Base-by-base conservation (phyloP, 805 yeast genomes). In the Kodamaea kaohsiungensis region DNA sequence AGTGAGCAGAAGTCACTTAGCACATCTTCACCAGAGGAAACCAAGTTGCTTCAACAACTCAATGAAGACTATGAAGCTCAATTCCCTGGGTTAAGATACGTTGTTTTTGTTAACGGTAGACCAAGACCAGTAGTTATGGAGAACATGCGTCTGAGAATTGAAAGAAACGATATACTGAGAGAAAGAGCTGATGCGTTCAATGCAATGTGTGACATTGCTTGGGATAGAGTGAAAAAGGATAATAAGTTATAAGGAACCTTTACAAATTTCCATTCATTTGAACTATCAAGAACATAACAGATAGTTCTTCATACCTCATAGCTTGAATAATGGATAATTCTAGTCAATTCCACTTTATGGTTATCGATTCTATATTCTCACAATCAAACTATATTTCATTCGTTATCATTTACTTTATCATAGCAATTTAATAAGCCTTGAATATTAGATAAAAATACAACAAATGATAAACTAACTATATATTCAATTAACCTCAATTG, bases 131-230 rank as follows among this genome's bases (percentile, higher is more conserved):
- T 69, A 16, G 84, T 91, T 25, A 86, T 90, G 59, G 48, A 50
- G 40, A 54, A 59, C 45, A 66, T 66, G 70, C 54, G 25, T 12
- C 43, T 39, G 8, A 54, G 70, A n/a, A 88, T 91, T 2, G 69
- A 67, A 1, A 74, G 87, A 51, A 73, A 72, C n/a, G 81, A 86
- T 62, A 77, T 82, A 54, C 65, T 60, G 6, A 51, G 59, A 33
- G 98, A 92, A 67, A 79, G 83, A 53, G 46, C 54, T 7, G 87
- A 84, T 47, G 96, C 96, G 0, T 82, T 90, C 60, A 76, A 85
- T 59, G 97, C 96, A 19, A 90, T 91, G 96, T 89, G 96, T 68
- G 96, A 89, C 68, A 92, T 91, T 53, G 97, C 97, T 0, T 61
- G 79, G 22, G 97, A 91, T 70, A 76, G 98, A 54, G 86, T 86